Evolutionary conservation across 345 rosid genomes (phyloP).

Genomic region (Hirschfeldia incana): DNA sequence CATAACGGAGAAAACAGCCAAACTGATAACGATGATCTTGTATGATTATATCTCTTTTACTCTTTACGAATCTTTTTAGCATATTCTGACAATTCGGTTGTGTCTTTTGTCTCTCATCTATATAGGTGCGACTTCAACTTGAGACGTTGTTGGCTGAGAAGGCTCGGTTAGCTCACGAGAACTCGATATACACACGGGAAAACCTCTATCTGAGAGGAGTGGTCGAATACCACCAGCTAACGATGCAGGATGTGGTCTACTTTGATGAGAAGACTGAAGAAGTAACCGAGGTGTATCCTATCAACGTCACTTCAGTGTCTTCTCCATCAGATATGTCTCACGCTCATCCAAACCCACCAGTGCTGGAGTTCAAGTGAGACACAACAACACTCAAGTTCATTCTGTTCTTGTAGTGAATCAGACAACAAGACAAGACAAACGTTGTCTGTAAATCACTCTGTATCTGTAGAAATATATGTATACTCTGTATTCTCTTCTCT

Average conservation of each 20-base stretch:
- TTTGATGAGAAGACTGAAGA: constrained; percentile 85
- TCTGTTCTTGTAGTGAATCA: constrained; percentile 25
- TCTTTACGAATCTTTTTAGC: background rate
- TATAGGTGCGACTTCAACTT: constrained; percentile 76
- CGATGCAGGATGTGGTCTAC: constrained; percentile 94
- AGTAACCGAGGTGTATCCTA: constrained; percentile 81
- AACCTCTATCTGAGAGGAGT: constrained; percentile 89
- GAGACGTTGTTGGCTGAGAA: constrained; percentile 91
- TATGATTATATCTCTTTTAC: constrained; percentile 35
- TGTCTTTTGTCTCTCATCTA: background rate
- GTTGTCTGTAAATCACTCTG: constrained; percentile 26
- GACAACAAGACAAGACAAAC: constrained; percentile 19
- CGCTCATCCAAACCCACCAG: constrained; percentile 23
- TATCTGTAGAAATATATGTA: constrained; percentile 33
- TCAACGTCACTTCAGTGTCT: constrained; percentile 50
- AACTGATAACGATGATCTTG: constrained; percentile 83
- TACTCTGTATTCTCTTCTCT: constrained; percentile 22
- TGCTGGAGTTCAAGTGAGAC: constrained; percentile 33
- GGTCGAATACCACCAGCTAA: constrained; percentile 92
- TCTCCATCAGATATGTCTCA: constrained; percentile 31
- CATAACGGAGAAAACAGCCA: constrained; percentile 55
- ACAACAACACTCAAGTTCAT: background rate
- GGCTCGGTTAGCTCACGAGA: constrained; percentile 96
- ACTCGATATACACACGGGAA: constrained; percentile 77
- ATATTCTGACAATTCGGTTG: constrained; percentile 3